Evolutionary conservation across 192 early-diverging fungal species (phyloP), one percentile per base, ranked within the genome.

Genomic region (Coemansia sp.): DNA sequence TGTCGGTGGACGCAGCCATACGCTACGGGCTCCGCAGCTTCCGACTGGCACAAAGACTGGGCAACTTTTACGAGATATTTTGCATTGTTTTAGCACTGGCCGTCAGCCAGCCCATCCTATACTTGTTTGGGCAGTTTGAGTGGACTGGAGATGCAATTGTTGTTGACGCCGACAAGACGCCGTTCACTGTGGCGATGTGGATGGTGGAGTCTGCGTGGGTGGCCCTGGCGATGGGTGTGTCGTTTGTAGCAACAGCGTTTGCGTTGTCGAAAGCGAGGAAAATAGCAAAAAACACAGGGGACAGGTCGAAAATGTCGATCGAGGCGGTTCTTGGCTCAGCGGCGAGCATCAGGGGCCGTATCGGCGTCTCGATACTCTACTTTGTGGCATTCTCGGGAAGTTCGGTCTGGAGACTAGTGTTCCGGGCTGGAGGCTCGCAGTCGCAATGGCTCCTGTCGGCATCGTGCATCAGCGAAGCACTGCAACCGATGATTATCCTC

Each of bases 11-110:
- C 33, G 31, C 68, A 31, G 74, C 68, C 0, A 64, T 76, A 31
- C 74, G 74, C 23, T 76, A 70, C 33, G 74, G 74, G 21, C 61
- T 76, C 25, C 74, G 68, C 23, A 76, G 68, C 43, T 71, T 76
- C 67, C 61, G 61, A 18, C 35, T 71, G 21, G 74, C 74, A 10
- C 64, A 51, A 23, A 52, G 61, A 25, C 49, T 71, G 28, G 57
- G 65, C 18, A n/a, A 58, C 23, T 71, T 34, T 26, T 67, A 69
- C 51, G 74, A 76, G 18, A 40, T 67, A 8, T 43, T 16, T 2
- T 67, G 68, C 30, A 46, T 71, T 55, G 34, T 60, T 1, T 23
- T 58, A 26, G 60, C 68, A 7, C 26, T 70, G 48, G 37, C 45
- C 3, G 61, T 70, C 61, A 71, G 64, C 61, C 74, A 76, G 49